These are phyloP conservation scores for Talaromyces adpressus DNA, from an alignment of 495 filamentous ascomycete species.

Conservation along the genomic window DNA sequence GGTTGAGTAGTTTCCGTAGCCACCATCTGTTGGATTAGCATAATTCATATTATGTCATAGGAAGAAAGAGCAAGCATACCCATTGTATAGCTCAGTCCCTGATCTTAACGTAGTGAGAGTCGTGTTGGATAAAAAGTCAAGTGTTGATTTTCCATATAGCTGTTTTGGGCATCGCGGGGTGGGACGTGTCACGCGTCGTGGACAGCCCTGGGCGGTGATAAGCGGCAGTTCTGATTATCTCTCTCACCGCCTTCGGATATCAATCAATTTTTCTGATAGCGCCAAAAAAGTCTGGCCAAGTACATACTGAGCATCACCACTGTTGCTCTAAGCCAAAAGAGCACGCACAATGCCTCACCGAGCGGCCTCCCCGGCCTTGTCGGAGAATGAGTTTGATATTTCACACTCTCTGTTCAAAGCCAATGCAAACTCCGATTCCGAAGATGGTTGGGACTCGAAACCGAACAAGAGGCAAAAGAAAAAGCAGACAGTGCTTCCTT, in stretches of 20 bases:
- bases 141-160: slow-evolving; percentile 1
- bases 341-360: slow-evolving; percentile 45
- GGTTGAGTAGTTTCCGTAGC: slow-evolving; percentile 34
- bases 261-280: slow-evolving; percentile 17
- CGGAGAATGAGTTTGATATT: slow-evolving; percentile 91
- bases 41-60: not conserved
- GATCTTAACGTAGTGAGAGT: not conserved
- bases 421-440: slow-evolving; percentile 44
- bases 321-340: not conserved
- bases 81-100: slow-evolving; percentile 17
- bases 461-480: slow-evolving; percentile 28
- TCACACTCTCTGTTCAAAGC: slow-evolving; percentile 66
- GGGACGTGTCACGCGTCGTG: slow-evolving; percentile 31
- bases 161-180: slow-evolving; percentile 24
- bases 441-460: slow-evolving; percentile 15
- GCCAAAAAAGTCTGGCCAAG: slow-evolving; percentile 10
- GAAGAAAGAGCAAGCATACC: slow-evolving; percentile 16
- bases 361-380: slow-evolving; percentile 71
- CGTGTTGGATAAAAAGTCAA: not conserved
- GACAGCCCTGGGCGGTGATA: slow-evolving; percentile 29
- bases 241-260: slow-evolving; percentile 32
- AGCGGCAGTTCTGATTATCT: slow-evolving; percentile 15
- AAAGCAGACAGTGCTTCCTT: slow-evolving; percentile 10
- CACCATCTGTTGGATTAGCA: slow-evolving; percentile 3
- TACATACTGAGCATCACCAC: not conserved